phyloP scores from a whole-genome alignment of 768 basidiomycete genomes.

The Boletus sp. region DNA sequence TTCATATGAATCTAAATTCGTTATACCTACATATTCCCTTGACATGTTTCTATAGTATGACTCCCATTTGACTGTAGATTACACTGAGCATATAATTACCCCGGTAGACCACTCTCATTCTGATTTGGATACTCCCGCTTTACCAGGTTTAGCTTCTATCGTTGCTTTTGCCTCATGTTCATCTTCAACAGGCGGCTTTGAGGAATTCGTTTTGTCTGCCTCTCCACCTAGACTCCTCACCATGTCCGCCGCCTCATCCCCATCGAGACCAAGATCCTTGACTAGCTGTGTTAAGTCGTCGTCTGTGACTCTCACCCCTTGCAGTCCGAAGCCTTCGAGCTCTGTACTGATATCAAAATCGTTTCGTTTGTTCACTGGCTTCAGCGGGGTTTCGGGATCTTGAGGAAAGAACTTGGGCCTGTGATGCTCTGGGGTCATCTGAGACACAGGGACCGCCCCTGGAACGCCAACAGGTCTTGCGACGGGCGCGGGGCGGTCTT shows the following conservation, averaged over 20 bases:
- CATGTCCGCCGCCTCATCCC: conserved; percentile 74
- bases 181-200: conserved; percentile 8
- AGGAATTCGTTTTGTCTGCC: conserved; percentile 9
- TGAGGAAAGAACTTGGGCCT: conserved; percentile 53
- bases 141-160: neutral
- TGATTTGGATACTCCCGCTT: conserved; percentile 1
- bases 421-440: conserved; percentile 80
- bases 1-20: neutral
- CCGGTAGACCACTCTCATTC: neutral
- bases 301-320: conserved; percentile 74
- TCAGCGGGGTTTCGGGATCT: conserved; percentile 44
- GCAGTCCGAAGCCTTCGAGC: conserved; percentile 67
- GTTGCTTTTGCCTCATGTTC: conserved; percentile 6
- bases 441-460: conserved; percentile 67
- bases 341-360: conserved; percentile 67
- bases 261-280: conserved; percentile 71
- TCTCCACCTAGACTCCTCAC: conserved; percentile 57
- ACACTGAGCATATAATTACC: conserved; percentile 2
- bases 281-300: conserved; percentile 72
- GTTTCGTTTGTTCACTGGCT: conserved; percentile 57
- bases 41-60: neutral
- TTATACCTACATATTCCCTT: neutral
- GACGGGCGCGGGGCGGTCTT: conserved; percentile 53
- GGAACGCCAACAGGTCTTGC: conserved; percentile 76
- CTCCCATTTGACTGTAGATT: conserved; percentile 3